A percentile compares a stretch with the other conserved stretches of the same genome.
Conservation (phyloP, 306 rosid genomes). For the Castanea sativa region DNA sequence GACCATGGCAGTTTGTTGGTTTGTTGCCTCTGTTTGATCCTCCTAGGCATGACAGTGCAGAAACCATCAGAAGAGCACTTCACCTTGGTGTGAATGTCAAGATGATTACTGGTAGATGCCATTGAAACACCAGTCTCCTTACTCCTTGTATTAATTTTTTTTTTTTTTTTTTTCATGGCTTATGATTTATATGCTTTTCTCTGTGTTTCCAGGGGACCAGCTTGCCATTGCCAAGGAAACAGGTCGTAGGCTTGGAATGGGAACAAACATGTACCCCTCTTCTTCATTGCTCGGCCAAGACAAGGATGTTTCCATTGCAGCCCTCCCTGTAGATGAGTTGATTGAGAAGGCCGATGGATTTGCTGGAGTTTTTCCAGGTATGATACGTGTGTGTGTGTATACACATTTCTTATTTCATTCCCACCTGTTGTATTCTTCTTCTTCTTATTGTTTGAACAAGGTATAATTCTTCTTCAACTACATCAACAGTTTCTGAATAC, state of each 20-base stretch:
- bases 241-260: conserved; percentile 98
- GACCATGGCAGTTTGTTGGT: conserved; percentile 94
- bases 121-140: conserved; percentile 13
- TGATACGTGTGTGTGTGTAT: neutral
- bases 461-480: neutral
- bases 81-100: conserved; percentile 99
- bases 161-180: conserved; percentile 9
- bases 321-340: conserved; percentile 93
- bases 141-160: conserved; percentile 1
- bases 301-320: conserved; percentile 68
- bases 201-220: conserved; percentile 72
- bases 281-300: conserved; percentile 91
- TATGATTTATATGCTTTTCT: conserved; percentile 4
- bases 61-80: conserved; percentile 94
- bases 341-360: conserved; percentile 99
- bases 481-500: neutral
- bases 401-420: neutral
- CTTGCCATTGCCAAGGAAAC: conserved; percentile 99
- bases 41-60: conserved; percentile 99
- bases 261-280: conserved; percentile 99
- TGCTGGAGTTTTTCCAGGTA: conserved; percentile 99
- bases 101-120: conserved; percentile 89
- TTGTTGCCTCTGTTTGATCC: conserved; percentile 94
- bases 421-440: neutral
- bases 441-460: neutral